Evolutionary conservation across 2,329 filamentous ascomycete species (phyloP), one percentile per base, ranked within the genome.

Genomic region (Mollisia scopiformis): DNA sequence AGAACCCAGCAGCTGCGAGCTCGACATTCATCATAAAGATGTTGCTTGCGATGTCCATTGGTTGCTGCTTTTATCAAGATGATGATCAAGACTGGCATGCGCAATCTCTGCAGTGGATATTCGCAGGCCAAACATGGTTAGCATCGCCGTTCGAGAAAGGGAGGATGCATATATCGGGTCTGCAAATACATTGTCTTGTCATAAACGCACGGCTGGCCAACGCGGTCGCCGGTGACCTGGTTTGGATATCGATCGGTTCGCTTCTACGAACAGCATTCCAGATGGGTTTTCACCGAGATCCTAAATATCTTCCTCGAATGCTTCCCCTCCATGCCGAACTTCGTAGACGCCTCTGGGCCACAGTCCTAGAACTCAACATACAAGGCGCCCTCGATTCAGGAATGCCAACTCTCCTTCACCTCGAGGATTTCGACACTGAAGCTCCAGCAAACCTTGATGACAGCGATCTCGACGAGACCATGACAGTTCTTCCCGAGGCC

Each of bases 241-340:
- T 78, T 1, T 87, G 83, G 83, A 77, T 83, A 31, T 76, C 79
- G 1, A 75, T 79, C 0, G 84, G 84, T 0, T 72, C 75, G 0
- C 62, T 86, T 11, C 61, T 85, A n/a, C 76, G 84, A 11, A 79
- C 78, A 7, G 85, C 84, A 55, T 80, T 87, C 68, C 79, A 79
- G 57, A 85, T 86, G 78, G 84, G 85, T 3, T 74, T 87, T 6
- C 84, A 88, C 68, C 79, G 82, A 1, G 85, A 87, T 58, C 84
- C 85, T 0, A 76, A 74, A 30, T 74, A 78, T 59, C 77, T 86
- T 3, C 75, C 77, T 6, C 75, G 77, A 21, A 81, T 83, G 76
- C 77, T 80, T 2, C 67, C 73, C 0, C 77, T 82, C 35, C 75
- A 78, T 21, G 76, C 79, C 1, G 85, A 88, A 71, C 79, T 87